Evolutionary conservation across 768 basidiomycete species (phyloP), one percentile per base, ranked within the genome.

Genomic region (Panaeolus papilionaceus): DNA sequence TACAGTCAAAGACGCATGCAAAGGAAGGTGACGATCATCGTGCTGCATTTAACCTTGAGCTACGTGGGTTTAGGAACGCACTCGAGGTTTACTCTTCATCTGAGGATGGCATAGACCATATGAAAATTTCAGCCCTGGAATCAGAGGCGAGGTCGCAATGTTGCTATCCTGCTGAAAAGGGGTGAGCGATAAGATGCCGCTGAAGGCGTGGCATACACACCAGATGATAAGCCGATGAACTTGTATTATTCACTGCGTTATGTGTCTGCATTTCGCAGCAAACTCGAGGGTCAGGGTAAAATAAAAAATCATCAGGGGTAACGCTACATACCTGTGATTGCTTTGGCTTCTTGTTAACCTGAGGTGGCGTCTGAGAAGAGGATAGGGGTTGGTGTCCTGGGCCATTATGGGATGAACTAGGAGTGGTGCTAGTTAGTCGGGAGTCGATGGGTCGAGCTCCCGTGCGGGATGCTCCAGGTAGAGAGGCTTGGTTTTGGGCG

Each of bases 401-500:
- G 20, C 45, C n/a, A 20, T 47, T 6, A n/a, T 47, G 1, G 10
- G n/a, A 6, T 10, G 18, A 5, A 6, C 45, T 18, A 6, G 3
- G 45, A 8, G 6, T 49, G 1, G 7, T 3, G 2, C 47, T 23
- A 10, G 47, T 4, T 5, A 1, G 47, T 2, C 1, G 54, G 33
- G 54, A 16, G 16, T 16, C 16, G 33, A 11, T 16, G 8, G 49
- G n/a, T 23, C 0, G 38, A 12, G 61, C 1, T 18, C 38, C 42
- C 38, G 49, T n/a, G 23, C 14, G 37, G 4, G n/a, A 1, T 20
- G 67, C 75, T 23, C 76, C 76, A n/a, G 81, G 82, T 38, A 82
- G 72, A 65, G 77, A 68, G 16, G 74, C 79, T 3, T 49, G 68
- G 9, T 71, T 76, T 20, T 72, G 68, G 2, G 75, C 68, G 8